phyloP scores from a whole-genome alignment of 2,329 filamentous ascomycete genomes.

The Xylaria sp. region DNA sequence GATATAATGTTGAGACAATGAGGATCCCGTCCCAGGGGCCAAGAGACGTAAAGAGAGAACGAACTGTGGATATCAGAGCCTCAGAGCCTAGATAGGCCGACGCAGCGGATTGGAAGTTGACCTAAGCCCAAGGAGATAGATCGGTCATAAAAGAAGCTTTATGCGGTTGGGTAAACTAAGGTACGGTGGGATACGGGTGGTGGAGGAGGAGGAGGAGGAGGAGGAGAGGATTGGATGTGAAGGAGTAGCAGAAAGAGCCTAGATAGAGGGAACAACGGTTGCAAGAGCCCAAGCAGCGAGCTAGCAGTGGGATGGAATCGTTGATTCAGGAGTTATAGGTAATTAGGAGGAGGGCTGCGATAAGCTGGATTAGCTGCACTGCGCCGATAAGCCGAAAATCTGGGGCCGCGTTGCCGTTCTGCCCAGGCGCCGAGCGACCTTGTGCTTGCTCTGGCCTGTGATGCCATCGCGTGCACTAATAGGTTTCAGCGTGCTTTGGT shows the following conservation, averaged over 20 bases:
- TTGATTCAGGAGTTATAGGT: constrained; percentile 1
- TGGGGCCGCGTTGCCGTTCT: constrained; percentile 11
- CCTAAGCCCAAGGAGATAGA: neutral
- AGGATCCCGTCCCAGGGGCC: neutral
- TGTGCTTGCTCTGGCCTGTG: constrained; percentile 17
- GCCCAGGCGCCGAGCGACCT: neutral
- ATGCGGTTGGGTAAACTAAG: neutral
- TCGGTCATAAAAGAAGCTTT: neutral
- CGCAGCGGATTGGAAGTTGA: neutral
- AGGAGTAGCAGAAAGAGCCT: neutral
- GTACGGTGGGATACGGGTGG: neutral
- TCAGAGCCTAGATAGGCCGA: neutral
- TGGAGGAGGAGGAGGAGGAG: neutral
- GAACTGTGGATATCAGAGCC: neutral
- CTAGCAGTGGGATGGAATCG: constrained; percentile 24
- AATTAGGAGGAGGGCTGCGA: constrained; percentile 8
- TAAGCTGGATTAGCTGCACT: constrained; percentile 17
- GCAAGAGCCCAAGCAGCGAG: constrained; percentile 13
- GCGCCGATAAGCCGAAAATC: constrained; percentile 30
- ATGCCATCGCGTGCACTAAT: constrained; percentile 28
- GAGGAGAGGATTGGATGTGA: neutral
- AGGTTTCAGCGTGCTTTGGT: constrained; percentile 29
- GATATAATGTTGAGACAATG: constrained; percentile 7
- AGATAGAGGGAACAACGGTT: constrained; percentile 18
- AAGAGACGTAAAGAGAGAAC: neutral